Evolutionary conservation across 441 rosid species (phyloP).

Genomic region (Jatropha multifida): DNA sequence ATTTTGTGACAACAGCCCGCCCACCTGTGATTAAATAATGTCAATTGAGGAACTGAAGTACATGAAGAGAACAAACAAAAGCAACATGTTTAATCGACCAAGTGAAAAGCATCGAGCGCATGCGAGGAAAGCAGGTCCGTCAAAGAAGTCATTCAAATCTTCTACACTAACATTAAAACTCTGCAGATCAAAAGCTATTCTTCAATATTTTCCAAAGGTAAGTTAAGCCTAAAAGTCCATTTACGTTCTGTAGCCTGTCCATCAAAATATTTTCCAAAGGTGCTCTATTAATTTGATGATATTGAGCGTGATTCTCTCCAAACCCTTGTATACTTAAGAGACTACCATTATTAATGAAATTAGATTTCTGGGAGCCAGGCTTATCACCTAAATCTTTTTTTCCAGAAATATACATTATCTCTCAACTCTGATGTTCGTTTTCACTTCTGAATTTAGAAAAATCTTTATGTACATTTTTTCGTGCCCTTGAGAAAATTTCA

Average conservation of each 20-base stretch:
- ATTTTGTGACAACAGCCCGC: conserved; percentile 83
- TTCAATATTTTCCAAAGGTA: not conserved
- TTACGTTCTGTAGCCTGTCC: not conserved
- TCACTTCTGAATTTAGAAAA: conserved; percentile 47
- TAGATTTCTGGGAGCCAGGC: conserved; percentile 44
- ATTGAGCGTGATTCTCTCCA: conserved; percentile 32
- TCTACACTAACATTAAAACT: conserved; percentile 65
- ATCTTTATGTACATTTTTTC: conserved; percentile 49
- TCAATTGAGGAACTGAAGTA: conserved; percentile 11
- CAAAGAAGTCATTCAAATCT: conserved; percentile 84
- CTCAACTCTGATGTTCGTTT: conserved; percentile 39
- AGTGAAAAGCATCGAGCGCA: conserved; percentile 59
- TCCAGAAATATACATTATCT: conserved; percentile 26
- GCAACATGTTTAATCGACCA: not conserved
- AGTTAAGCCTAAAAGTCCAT: not conserved
- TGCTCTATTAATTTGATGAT: conserved; percentile 24
- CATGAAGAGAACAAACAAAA: conserved; percentile 1
- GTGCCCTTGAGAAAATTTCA: conserved; percentile 79
- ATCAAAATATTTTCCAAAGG: too few species aligned
- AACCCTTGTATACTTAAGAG: conserved; percentile 34
- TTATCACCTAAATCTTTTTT: conserved; percentile 43
- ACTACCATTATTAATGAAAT: conserved; percentile 34
- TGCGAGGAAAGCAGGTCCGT: conserved; percentile 98
- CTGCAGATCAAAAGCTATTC: conserved; percentile 39
- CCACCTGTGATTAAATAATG: conserved; percentile 57